Percentiles rank a stretch among this genome's conserved stretches.
Evolutionary conservation across 2,329 filamentous ascomycete species (phyloP).

Genomic region (Aspergillus japonicus): DNA sequence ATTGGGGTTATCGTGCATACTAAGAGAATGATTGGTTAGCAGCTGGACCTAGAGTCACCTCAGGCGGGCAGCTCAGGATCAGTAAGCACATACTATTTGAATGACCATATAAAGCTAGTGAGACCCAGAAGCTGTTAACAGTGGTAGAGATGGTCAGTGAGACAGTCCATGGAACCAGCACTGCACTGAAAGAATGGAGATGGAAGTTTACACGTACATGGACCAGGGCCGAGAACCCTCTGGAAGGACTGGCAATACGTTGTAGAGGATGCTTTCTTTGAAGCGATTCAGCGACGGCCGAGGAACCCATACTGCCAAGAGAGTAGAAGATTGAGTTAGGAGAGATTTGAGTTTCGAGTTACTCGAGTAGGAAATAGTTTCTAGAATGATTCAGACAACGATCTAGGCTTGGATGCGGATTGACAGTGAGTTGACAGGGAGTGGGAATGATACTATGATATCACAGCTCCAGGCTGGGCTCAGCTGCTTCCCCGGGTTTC

Average conservation of each 20-base stretch:
- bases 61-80: background rate
- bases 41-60: background rate
- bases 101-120: conserved; percentile 45
- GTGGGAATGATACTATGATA: background rate
- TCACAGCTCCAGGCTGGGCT: background rate
- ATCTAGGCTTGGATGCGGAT: too few species aligned
- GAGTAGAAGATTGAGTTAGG: background rate
- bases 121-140: conserved; percentile 37
- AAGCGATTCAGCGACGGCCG: conserved; percentile 17
- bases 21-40: conserved; percentile 19
- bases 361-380: background rate
- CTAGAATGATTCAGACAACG: background rate
- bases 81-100: conserved; percentile 42
- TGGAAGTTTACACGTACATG: conserved; percentile 35
- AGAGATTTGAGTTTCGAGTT: background rate
- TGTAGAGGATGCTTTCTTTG: conserved; percentile 44
- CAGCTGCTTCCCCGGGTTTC: background rate
- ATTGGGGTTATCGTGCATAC: conserved; percentile 45
- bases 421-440: too few species aligned
- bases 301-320: conserved; percentile 5
- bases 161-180: conserved; percentile 18
- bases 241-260: conserved; percentile 43
- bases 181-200: background rate
- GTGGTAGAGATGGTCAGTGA: conserved; percentile 4
- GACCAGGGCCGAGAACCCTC: conserved; percentile 43